Base-by-base conservation (phyloP, 2,329 filamentous ascomycete genomes). In the Alternaria tenuissima region DNA sequence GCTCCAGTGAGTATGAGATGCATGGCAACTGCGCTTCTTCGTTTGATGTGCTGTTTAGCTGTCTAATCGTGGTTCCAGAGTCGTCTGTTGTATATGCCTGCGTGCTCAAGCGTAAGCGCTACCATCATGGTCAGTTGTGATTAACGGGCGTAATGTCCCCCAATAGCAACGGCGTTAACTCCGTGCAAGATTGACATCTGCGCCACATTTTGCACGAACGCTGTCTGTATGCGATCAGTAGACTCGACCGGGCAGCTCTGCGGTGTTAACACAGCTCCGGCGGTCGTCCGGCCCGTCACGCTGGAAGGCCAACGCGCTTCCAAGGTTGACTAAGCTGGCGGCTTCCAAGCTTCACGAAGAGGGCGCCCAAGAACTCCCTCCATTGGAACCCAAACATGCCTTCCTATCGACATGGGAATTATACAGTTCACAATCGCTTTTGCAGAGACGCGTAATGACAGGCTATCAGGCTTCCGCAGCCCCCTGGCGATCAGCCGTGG, bases 1-100 rank as follows among this genome's bases (percentile, higher is more conserved):
- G 80, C 80, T 47, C 81, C 80, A 3, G 80, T 81, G 49, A 82
- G 75, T 24, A 82, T 80, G 59, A 82, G 73, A 69, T 81, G 80
- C 71, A 78, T 77, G 18, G 12, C 34, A 11, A 36, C 38, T 20
- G 28, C 47, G 18, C 5, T 41, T 20, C 38, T 14, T 20, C 18
- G 38, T 41, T 22, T 2, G n/a, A 20, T 41, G 18, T 4, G 18
- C 38, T 20, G 36, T 39, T 20, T 4, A 18, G 36, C 36, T 9
- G n/a, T 18, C 38, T n/a, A 7, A 18, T 18, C n/a, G n/a, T 20
- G 7, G 38, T 8, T 9, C 7, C 38, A 20, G 18, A 12, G 6
- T 20, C n/a, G 8, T 39, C n/a, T 20, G 18, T 11, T 30, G 4
- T 9, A 14, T 39, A 20, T 20, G 18, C n/a, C 38, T 47, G 16